Base-by-base conservation (phyloP, 83 land plant species). In the Picea abies region DNA sequence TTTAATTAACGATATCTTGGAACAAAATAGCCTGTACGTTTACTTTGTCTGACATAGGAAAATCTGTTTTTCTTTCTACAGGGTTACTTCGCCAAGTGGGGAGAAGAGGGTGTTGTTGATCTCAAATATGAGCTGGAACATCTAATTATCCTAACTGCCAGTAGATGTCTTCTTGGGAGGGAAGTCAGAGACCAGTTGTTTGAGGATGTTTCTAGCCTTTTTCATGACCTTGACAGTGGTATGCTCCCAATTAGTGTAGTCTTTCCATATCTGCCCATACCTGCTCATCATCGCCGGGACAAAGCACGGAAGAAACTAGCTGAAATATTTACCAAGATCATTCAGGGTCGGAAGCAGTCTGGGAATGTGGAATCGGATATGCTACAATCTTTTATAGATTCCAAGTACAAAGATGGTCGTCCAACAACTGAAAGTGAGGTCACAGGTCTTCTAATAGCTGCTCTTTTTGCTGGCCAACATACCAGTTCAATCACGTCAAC, bases 401-500 rank as follows among this genome's bases (percentile, higher is more conserved):
- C 98, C 17, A 97, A 90, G 84, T 97, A 94, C 91, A 93, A 95
- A 82, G 90, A 94, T 82, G 99, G 98, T 39, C 90, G 99, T 22
- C 86, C 87, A 49, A 94, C 98, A 12, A 90, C 95, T 12, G 98
- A 97, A 23, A 62, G 87, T 73, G 97, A 97, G 86, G 86, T 94
- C 23, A 97, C 99, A 17, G 99, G 99, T 19, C 89, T 97, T 76
- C 89, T 97, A 62, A 97, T 97, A 41, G 97, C 99, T 52, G 97
- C 99, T 67, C 92, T 97, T 35, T 97, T 97, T 84, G 98, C 95
- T 82, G 99, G 99, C 1, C 99, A 97, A 87, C 99, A 97, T 84
- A 97, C 97, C 63, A 97, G 97, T 69, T 97, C 99, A 77, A 95
- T 97, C 79, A 97, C 99, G 17, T 97, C 99, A 60, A 93, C 92